phyloP scores from a whole-genome alignment of 495 filamentous ascomycete genomes.

The Talaromyces borbonicus region DNA sequence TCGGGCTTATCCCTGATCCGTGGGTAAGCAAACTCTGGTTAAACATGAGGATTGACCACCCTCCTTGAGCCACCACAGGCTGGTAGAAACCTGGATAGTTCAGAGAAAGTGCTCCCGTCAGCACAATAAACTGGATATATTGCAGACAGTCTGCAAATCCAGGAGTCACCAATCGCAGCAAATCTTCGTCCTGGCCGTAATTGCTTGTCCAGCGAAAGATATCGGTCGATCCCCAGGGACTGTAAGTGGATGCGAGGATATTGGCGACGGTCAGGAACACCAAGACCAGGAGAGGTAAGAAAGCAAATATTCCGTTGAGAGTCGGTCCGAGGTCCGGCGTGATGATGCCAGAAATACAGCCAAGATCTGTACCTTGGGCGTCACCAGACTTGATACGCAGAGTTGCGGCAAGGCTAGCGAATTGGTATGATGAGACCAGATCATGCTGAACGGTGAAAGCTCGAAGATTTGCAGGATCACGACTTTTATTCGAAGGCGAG shows the following conservation, averaged over 20 bases:
- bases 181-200: slow-evolving; percentile 86
- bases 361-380: slow-evolving; percentile 46
- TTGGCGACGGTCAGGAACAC: slow-evolving; percentile 74
- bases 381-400: slow-evolving; percentile 70
- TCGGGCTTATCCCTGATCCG: slow-evolving; percentile 46
- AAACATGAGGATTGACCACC: slow-evolving; percentile 88
- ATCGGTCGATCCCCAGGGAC: slow-evolving; percentile 87
- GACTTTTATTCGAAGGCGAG: slow-evolving; percentile 20
- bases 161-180: slow-evolving; percentile 85
- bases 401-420: slow-evolving; percentile 65
- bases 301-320: slow-evolving; percentile 59
- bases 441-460: slow-evolving; percentile 68
- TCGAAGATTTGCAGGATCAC: slow-evolving; percentile 43
- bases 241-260: slow-evolving; percentile 71
- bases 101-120: slow-evolving; percentile 76
- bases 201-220: slow-evolving; percentile 92
- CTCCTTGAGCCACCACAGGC: slow-evolving; percentile 73
- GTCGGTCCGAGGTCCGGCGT: slow-evolving; percentile 67
- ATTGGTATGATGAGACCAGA: slow-evolving; percentile 72
- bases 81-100: slow-evolving; percentile 93
- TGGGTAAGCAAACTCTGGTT: slow-evolving; percentile 78
- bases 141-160: slow-evolving; percentile 96
- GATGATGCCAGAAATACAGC: slow-evolving; percentile 68
- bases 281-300: slow-evolving; percentile 68
- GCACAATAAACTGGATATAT: slow-evolving; percentile 87